Evolutionary conservation across 805 yeast species (phyloP), one percentile per base, ranked within the genome.

Genomic region (Lachancea kluyveri): DNA sequence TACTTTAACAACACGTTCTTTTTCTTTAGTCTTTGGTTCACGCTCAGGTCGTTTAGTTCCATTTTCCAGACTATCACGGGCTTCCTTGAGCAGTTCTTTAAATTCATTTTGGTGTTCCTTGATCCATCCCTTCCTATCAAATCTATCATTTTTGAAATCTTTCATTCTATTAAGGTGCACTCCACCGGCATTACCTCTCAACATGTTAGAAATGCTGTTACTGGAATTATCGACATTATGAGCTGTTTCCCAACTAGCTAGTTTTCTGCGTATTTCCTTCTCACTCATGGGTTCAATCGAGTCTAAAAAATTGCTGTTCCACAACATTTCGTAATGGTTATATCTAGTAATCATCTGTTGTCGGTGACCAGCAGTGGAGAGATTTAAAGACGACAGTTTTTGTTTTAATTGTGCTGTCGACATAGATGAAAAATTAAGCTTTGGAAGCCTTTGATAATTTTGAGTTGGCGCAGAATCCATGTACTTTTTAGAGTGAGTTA

Each of bases 261-360:
- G 62, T 31, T 69, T 70, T 32, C 68, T 72, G 28, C 72, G 62
- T 29, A 88, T 54, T 4, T 72, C 70, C 22, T 62, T 58, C 14
- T 74, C 77, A 16, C 72, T 57, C 4, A 71, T 72, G 0, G 95
- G 95, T 18, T 64, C 66, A 21, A 70, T 60, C 5, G 87, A 70
- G 49, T 86, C 95, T 25, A 77, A 42, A 28, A 52, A 68, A 48
- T 86, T 86, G 8, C 95, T 78, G 50, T 88, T 88, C 76, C 79
- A 81, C 8, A 86, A 50, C 19, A 77, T 73, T 35, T 80, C 74
- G 61, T 77, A 88, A 42, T 87, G 90, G 40, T 74, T 78, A 50
- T 82, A 82, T 24, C 97, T 59, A 12, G 70, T 58, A 39, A 83
- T 88, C 44, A 87, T 48, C 41, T 73, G 78, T 10, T 58, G 59